These are phyloP conservation scores for Phytophthora rubi DNA, from an alignment of 352 stramenopile species.

Conservation along the genomic window DNA sequence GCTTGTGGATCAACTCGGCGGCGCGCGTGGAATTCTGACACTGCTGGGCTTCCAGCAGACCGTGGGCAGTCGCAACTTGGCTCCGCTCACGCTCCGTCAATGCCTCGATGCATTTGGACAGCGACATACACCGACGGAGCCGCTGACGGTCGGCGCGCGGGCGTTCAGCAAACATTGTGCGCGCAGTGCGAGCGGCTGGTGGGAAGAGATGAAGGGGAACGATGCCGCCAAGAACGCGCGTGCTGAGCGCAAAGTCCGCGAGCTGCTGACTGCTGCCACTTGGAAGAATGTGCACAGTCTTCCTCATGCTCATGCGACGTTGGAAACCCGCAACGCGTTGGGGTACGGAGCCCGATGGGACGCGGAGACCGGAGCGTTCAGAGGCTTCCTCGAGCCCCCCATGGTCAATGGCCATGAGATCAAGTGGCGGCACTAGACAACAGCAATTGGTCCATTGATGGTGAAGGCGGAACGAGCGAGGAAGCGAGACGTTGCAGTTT, in stretches of 20 bases:
- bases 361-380: constrained; percentile 51
- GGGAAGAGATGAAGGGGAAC: constrained; percentile 64
- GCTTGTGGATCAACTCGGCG: constrained; percentile 53
- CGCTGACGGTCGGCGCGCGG: constrained; percentile 75
- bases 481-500: constrained; percentile 26
- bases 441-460: constrained; percentile 3
- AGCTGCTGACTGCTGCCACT: constrained; percentile 59
- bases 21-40: constrained; percentile 65
- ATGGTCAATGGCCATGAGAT: constrained; percentile 80
- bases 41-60: constrained; percentile 75
- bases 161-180: constrained; percentile 84
- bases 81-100: constrained; percentile 58
- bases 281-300: constrained; percentile 89
- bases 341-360: constrained; percentile 85
- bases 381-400: constrained; percentile 85
- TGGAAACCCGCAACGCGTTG: constrained; percentile 72
- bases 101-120: constrained; percentile 63
- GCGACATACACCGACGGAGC: constrained; percentile 41
- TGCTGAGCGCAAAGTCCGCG: constrained; percentile 51
- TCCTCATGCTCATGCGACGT: constrained; percentile 65
- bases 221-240: constrained; percentile 72
- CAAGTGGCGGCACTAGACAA: constrained; percentile 64
- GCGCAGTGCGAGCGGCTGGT: constrained; percentile 72
- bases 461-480: constrained; percentile 15
- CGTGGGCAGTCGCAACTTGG: constrained; percentile 52